Evolutionary conservation across 768 basidiomycete species (phyloP).

Genomic region (Lactarius sp.): DNA sequence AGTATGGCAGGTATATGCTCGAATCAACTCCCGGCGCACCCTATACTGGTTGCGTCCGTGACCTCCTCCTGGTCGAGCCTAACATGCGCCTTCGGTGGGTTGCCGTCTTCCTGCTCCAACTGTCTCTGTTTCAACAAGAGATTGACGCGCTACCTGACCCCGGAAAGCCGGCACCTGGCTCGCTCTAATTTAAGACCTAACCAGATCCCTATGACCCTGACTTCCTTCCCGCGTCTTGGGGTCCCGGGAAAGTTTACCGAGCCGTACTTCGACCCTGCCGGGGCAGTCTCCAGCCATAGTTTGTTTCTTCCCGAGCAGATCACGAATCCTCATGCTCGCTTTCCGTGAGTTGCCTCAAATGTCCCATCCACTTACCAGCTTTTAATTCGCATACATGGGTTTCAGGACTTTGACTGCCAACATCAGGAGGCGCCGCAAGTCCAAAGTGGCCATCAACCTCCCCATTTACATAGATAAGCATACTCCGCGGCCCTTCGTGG

Average conservation of each 20-base stretch:
- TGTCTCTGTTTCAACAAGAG: neutral
- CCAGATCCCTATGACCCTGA: conserved; percentile 89
- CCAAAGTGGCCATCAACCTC: conserved; percentile 93
- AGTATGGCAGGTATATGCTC: conserved; percentile 98
- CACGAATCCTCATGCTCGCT: conserved; percentile 95
- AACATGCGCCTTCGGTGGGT: conserved; percentile 90
- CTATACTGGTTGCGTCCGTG: conserved; percentile 81
- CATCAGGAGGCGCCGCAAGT: conserved; percentile 83
- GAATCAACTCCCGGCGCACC: conserved; percentile 96
- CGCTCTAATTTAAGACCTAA: conserved; percentile 76
- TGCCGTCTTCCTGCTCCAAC: neutral
- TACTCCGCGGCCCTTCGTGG: conserved; percentile 86
- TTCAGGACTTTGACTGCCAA: conserved; percentile 93
- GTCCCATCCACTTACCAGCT: conserved; percentile 16
- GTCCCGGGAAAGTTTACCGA: conserved; percentile 89
- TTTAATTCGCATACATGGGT: conserved; percentile 1
- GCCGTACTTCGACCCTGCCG: conserved; percentile 70
- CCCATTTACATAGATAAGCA: conserved; percentile 86
- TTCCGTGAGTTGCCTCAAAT: conserved; percentile 68
- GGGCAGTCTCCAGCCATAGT: conserved; percentile 84
- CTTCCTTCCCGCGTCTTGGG: conserved; percentile 92
- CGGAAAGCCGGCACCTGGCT: conserved; percentile 70
- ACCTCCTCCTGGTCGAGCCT: conserved; percentile 83
- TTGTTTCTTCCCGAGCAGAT: conserved; percentile 93
- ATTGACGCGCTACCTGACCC: conserved; percentile 4